Base-by-base conservation (phyloP, 306 rosid species). In the Inga leiocalycina region DNA sequence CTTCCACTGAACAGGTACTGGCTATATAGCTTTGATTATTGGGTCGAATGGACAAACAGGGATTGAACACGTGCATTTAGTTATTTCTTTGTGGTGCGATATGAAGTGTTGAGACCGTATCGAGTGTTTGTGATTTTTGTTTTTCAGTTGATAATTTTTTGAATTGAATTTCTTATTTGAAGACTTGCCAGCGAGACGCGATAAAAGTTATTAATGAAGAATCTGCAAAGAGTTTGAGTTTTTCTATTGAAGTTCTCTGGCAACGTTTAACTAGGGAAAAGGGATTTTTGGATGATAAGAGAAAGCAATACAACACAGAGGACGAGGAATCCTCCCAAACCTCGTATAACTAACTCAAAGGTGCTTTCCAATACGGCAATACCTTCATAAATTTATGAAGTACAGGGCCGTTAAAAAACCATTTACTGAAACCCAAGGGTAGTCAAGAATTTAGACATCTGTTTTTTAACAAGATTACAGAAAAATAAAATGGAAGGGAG, bases 1-100 rank as follows among this genome's bases (percentile, higher is more conserved):
- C 87, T 77, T 39, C 85, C 61, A 77, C 54, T 32, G 79, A 82
- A 41, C 76, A 83, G 83, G 88, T 88, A 72, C 57, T 0, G 15
- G 35, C 8, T 65, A 22, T 57, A 78, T 4, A 62, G 43, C 19
- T 65, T 32, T n/a, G 2, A 32, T 32, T 32, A 12, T 62, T 11
- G 37, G 4, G 16, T 62, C 37, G 39, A 62, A 62, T 27, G 19
- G 37, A 10, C 17, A 62, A 27, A 24, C 8, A 62, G 0, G 69
- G 17, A 24, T 13, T 62, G 37, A 62, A 11, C 9, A 27, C 8
- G n/a, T 32, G 10, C 66, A 12, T 12, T 13, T 8, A 41, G 56
- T 41, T 27, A 6, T 30, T 15, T 19, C 8, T 19, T 30, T 30
- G 4, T 37, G 73, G 52, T 22, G 32, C 6, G 44, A 44, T 22